A percentile compares a stretch with the other conserved stretches of the same genome.
phyloP scores from a whole-genome alignment of 2,329 filamentous ascomycete species.

The Gaeumannomyces tritici region DNA sequence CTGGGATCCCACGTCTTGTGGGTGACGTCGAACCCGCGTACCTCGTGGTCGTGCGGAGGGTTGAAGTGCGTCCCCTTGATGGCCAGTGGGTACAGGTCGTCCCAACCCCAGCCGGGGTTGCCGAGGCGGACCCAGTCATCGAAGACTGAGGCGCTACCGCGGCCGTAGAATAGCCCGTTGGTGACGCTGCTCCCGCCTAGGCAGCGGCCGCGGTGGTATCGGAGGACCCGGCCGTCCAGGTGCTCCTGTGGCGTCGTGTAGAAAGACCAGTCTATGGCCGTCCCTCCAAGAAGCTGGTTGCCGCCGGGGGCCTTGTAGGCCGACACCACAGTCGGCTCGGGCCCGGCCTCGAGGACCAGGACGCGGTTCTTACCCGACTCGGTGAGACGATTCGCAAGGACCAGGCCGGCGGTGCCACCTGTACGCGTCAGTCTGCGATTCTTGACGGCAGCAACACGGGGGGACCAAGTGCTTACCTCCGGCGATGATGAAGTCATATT shows the following conservation, averaged over 20 bases:
- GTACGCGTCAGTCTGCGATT: not conserved
- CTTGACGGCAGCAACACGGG: not conserved
- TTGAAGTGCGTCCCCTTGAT: slow-evolving; percentile 17
- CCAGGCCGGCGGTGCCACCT: slow-evolving; percentile 16
- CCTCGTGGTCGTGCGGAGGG: slow-evolving; percentile 9
- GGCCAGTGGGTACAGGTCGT: slow-evolving; percentile 14
- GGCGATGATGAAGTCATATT: slow-evolving; percentile 4
- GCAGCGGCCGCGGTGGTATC: slow-evolving; percentile 18
- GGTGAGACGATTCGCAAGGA: slow-evolving; percentile 14
- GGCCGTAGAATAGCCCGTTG: slow-evolving; percentile 22
- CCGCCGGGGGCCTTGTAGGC: slow-evolving; percentile 15
- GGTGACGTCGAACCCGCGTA: slow-evolving; percentile 14
- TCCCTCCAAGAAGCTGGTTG: slow-evolving; percentile 15
- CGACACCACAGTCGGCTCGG: slow-evolving; percentile 12
- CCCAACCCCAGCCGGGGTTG: slow-evolving; percentile 21
- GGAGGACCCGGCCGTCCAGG: slow-evolving; percentile 19
- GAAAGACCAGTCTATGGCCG: slow-evolving; percentile 16
- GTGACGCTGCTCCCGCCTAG: slow-evolving; percentile 21
- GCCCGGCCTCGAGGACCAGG: slow-evolving; percentile 15
- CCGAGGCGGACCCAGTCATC: slow-evolving; percentile 21
- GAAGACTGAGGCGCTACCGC: slow-evolving; percentile 18
- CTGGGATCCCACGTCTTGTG: slow-evolving; percentile 16
- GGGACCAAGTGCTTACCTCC: not conserved
- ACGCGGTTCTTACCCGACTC: slow-evolving; percentile 15
- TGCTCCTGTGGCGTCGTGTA: slow-evolving; percentile 13